Conservation (phyloP, 2,329 filamentous ascomycete genomes). For the Curvularia sp. region DNA sequence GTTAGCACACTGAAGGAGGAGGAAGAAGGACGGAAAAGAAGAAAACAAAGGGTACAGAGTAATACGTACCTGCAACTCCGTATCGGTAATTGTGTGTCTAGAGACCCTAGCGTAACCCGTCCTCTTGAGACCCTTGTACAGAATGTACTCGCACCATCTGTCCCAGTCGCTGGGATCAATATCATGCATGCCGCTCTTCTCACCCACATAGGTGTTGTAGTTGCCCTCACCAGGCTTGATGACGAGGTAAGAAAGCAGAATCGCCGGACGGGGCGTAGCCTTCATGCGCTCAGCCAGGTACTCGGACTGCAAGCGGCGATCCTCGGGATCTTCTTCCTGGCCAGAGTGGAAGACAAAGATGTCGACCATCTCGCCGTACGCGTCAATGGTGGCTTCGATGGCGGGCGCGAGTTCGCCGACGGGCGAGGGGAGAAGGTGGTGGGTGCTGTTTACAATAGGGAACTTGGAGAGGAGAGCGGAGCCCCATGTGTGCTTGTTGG, state of each 20-base stretch:
- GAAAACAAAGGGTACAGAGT: background rate
- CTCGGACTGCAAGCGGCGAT: constrained; percentile 82
- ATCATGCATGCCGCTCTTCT: constrained; percentile 89
- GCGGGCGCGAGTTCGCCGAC: constrained; percentile 94
- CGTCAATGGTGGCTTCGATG: constrained; percentile 94
- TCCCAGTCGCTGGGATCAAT: constrained; percentile 95
- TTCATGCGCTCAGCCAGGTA: constrained; percentile 92
- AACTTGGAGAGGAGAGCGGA: constrained; percentile 93
- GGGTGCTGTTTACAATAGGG: constrained; percentile 94
- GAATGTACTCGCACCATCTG: constrained; percentile 97
- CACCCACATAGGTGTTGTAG: constrained; percentile 93
- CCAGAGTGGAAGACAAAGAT: constrained; percentile 99
- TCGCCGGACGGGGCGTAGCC: constrained; percentile 75
- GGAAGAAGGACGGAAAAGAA: background rate
- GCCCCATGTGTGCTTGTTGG: constrained; percentile 99
- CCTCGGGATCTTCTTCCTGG: constrained; percentile 94
- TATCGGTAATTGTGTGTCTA: constrained; percentile 92
- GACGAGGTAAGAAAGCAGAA: constrained; percentile 90
- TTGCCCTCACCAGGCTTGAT: constrained; percentile 90
- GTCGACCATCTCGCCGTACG: constrained; percentile 88
- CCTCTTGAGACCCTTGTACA: constrained; percentile 87
- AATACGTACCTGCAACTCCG: constrained; percentile 79
- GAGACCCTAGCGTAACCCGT: constrained; percentile 90
- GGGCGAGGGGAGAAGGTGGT: constrained; percentile 91
- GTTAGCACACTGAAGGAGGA: background rate